Evolutionary conservation across 2,329 filamentous ascomycete species (phyloP), one percentile per base, ranked within the genome.

Genomic region (Arthrobotrys musiformis): DNA sequence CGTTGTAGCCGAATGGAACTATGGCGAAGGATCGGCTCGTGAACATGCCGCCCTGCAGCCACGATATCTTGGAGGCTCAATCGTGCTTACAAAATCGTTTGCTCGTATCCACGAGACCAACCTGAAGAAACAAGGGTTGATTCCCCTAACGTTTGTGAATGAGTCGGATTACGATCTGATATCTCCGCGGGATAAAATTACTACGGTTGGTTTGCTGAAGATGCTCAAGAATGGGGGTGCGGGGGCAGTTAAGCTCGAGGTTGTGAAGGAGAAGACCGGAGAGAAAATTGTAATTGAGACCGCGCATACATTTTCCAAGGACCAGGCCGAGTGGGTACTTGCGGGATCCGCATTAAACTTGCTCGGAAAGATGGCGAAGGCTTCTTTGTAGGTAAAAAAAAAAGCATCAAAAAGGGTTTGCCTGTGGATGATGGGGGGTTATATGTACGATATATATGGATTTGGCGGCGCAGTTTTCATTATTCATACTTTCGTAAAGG

Each of bases 1-100:
- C 70, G 93, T 98, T 11, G 92, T 99, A 28, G 95, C 94, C 17
- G 95, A 99, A 86, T 93, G 97, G 85, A 99, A 99, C 87, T 97
- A 97, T 85, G 93, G 94, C 79, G 93, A 97, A 84, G 93, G 93
- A 17, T 93, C 91, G 62, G 93, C 93, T 1, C 89, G 93, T 79
- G 93, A 97, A 83, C 93, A 97, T 85, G 93, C 93, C 22, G 93
- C 93, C 0, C 86, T 97, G 37, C 93, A 97, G 84, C 94, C 93
- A 1, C 88, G 93, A n/a, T 97, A 94, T 85, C 90, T 97, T 1
- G 94, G 93, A 74, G 93, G 92, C 19, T 88, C 92, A 60, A 87
- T 97, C 82, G 93, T 97, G 72, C 87, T 97, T 17, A 87, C 91
- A 70, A 97, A 97, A 86, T 92, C 89, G 40, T 97, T 97, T 82